A percentile compares a stretch with the other conserved stretches of the same genome.
phyloP scores from a whole-genome alignment of 805 yeast genomes.

The Sugiyamaella marilandica region DNA sequence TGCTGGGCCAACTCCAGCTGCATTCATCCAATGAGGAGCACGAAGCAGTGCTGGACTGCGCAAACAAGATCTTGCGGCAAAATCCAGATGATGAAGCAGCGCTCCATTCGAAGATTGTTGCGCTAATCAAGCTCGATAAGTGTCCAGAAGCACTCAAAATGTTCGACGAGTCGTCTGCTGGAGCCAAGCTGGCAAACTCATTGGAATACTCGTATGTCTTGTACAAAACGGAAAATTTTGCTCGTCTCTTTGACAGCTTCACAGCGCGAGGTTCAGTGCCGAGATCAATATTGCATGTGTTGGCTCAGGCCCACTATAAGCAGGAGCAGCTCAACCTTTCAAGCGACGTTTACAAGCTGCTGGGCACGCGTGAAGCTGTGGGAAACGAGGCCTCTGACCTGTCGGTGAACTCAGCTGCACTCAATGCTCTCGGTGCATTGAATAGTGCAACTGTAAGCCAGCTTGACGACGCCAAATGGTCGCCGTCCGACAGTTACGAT shows the following conservation, averaged over 20 bases:
- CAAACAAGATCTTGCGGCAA: constrained; percentile 16
- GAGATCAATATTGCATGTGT: constrained; percentile 43
- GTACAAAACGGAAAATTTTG: constrained; percentile 51
- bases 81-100: constrained; percentile 32
- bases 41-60: constrained; percentile 19
- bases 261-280: neutral
- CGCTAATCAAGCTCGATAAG: constrained; percentile 56
- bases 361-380: neutral
- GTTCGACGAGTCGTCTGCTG: constrained; percentile 25
- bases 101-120: constrained; percentile 44
- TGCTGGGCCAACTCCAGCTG: constrained; percentile 36
- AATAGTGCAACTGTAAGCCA: neutral
- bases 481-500: constrained; percentile 43
- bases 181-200: constrained; percentile 9
- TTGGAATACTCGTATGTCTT: constrained; percentile 55
- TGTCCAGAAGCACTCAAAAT: constrained; percentile 46
- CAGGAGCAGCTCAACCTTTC: constrained; percentile 43
- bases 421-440: constrained; percentile 41
- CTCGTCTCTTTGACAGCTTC: constrained; percentile 21
- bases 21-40: constrained; percentile 31
- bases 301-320: constrained; percentile 53
- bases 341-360: constrained; percentile 36
- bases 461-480: neutral
- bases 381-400: constrained; percentile 47
- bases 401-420: constrained; percentile 56